Percentiles rank a stretch among this genome's conserved stretches.
Evolutionary conservation across 2,329 filamentous ascomycete species (phyloP).

Genomic region (Fusarium brevicatenulatum): DNA sequence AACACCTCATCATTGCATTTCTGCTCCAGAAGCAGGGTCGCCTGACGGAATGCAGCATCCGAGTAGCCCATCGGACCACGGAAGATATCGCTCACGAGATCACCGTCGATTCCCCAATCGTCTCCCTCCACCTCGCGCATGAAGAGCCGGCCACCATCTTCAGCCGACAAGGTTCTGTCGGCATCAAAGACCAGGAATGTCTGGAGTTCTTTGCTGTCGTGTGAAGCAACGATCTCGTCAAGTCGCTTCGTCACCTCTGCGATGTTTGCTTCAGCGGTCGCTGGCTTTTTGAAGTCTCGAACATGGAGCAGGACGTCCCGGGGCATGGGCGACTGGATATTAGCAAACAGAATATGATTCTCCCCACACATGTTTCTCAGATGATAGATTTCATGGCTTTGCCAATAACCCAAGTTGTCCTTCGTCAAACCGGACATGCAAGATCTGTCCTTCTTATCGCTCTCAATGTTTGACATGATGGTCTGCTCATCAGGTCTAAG

Average conservation of each 20-base stretch:
- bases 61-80: neutral
- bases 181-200: constrained; percentile 67
- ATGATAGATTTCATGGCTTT: fast-evolving
- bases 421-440: neutral
- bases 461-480: neutral
- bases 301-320: fast-evolving
- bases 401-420: neutral
- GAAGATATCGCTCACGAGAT: constrained; percentile 54
- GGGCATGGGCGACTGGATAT: neutral
- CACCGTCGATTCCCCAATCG: neutral
- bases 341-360: neutral
- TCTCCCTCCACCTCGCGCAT: constrained; percentile 48
- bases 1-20: constrained; percentile 50
- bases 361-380: neutral
- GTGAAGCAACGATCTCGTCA: constrained; percentile 49
- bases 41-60: neutral
- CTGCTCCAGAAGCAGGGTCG: constrained; percentile 62
- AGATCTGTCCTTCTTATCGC: constrained; percentile 46
- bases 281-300: neutral
- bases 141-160: constrained; percentile 63
- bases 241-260: constrained; percentile 44
- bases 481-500: neutral
- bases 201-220: constrained; percentile 41
- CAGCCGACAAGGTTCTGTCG: constrained; percentile 63
- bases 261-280: constrained; percentile 51